Base-by-base conservation (phyloP, 2,329 filamentous ascomycete genomes). In the Neofusicoccum kwambonambiense region DNA sequence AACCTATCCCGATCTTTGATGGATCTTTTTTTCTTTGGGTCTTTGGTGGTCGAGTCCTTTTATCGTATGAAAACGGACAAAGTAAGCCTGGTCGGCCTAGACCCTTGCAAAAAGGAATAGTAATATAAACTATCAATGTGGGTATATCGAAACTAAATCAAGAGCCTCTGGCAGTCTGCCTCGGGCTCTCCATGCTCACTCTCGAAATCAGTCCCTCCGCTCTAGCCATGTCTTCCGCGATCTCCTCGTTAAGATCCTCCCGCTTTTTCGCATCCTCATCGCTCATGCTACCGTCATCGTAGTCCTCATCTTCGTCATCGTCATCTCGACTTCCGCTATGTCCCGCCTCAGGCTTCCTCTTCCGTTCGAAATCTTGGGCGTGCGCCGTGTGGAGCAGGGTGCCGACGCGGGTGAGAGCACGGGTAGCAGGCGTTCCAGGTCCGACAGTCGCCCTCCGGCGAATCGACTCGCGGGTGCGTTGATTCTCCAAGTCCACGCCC, bases 291-390 rank as follows among this genome's bases (percentile, higher is more conserved):
- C 74, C 72, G 37, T 70, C 72, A 3, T 76, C 71, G 6, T 77
- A 73, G 35, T 71, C 73, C 17, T 75, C 75, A 8, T 73, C 75
- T 3, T 70, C 69, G 3, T 70, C 69, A 12, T 66, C 69, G 31
- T 65, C 62, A 5, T 57, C 61, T 9, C 50, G 49, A 50, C 62
- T 62, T 65, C 69, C 60, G 66, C 70, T 56, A 60, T 73, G 72
- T 13, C 80, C 74, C 12, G 80, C 73, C 41, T 81, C 80, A 0
- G 83, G 82, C 34, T 81, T 84, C 67, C 87, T 84, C 75, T 87
- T 90, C 80, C 95, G 90, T 78, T 96, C 91, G 75, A 97, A 98
- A 78, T 98, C 94, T 75, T 96, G 90, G 67, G 87, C 90, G 75
- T 98, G 95, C 5, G 94, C 94, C 67, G 89, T 85, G 3, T 92